Conservation (phyloP, 225 moss, liverwort and hornwort genomes). For the Marchantia polymorpha region DNA sequence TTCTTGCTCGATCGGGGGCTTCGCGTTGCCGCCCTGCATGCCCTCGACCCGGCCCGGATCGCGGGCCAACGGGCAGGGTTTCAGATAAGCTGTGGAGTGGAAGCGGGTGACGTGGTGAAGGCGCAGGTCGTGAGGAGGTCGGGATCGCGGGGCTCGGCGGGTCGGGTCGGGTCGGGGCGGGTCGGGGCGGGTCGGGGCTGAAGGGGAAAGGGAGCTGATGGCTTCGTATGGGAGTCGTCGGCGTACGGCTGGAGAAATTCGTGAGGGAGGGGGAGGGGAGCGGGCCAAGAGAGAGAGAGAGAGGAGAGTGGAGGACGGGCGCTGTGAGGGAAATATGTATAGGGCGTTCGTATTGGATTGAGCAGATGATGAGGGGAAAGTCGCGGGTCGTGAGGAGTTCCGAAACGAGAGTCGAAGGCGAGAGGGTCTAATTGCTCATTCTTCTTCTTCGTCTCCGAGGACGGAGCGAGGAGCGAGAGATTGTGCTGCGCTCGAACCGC, state of each 20-base stretch:
- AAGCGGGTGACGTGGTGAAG: conserved; percentile 2
- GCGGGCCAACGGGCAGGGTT: not conserved
- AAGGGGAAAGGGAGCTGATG: not conserved
- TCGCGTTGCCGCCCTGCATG: not conserved
- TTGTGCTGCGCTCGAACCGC: conserved; percentile 17
- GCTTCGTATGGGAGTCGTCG: conserved; percentile 5
- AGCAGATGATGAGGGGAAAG: conserved; percentile 4
- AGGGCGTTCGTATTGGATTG: conserved; percentile 1
- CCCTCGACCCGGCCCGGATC: not conserved
- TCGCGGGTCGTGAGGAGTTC: conserved; percentile 16
- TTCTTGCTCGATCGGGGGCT: not conserved
- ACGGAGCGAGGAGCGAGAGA: conserved; percentile 31
- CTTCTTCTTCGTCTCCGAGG: conserved; percentile 30
- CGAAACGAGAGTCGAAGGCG: conserved; percentile 18
- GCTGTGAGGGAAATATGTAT: not conserved
- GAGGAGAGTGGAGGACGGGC: conserved; percentile 3
- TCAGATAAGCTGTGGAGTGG: not conserved
- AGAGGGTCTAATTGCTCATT: conserved; percentile 6
- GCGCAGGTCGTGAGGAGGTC: conserved; percentile 1
- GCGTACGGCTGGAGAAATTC: not conserved
- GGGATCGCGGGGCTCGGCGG: not conserved
- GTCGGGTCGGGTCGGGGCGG: no score
- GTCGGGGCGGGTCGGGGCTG: no score
- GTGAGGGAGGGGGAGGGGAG: conserved; percentile 3
- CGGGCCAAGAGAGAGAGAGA: not conserved